phyloP scores from a whole-genome alignment of 345 rosid species.

The Eucalyptus brandiana region DNA sequence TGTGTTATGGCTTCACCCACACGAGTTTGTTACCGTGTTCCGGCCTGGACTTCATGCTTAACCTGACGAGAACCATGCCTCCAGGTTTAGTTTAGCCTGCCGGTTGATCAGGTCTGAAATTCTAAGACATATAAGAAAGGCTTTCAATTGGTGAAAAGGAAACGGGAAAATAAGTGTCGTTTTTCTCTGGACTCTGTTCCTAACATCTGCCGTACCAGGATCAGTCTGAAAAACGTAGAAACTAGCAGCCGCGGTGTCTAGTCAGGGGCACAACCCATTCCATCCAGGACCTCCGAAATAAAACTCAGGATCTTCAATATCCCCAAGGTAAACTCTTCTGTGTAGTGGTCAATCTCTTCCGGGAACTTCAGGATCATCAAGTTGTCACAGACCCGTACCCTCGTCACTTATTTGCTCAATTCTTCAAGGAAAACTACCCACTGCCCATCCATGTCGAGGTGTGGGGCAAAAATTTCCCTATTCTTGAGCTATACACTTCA shows the following conservation, averaged over 20 bases:
- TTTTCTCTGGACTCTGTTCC: not conserved
- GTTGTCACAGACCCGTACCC: constrained; percentile 26
- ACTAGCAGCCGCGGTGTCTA: not conserved
- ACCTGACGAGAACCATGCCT: not conserved
- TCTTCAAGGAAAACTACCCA: constrained; percentile 3
- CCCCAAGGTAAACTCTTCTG: constrained; percentile 22
- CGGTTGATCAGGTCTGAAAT: not conserved
- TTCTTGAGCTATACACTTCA: constrained; percentile 34
- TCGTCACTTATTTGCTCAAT: constrained; percentile 21
- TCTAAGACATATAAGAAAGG: not conserved
- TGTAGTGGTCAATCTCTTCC: constrained; percentile 11
- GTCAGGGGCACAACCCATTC: constrained; percentile 21
- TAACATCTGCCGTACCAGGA: not conserved
- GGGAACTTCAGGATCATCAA: constrained; percentile 21
- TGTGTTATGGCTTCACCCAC: not conserved
- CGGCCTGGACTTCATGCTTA: not conserved
- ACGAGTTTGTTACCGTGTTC: not conserved
- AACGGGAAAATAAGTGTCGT: not conserved
- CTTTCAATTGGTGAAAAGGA: not conserved
- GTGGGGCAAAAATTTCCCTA: constrained; percentile 20
- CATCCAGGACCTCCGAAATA: constrained; percentile 40
- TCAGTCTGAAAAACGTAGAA: not conserved
- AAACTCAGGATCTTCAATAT: constrained; percentile 42
- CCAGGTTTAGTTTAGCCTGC: not conserved
- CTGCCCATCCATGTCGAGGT: constrained; percentile 42